Evolutionary conservation across 768 basidiomycete species (phyloP), one percentile per base, ranked within the genome.

Genomic region (Naganishia vaughanmartiniae): DNA sequence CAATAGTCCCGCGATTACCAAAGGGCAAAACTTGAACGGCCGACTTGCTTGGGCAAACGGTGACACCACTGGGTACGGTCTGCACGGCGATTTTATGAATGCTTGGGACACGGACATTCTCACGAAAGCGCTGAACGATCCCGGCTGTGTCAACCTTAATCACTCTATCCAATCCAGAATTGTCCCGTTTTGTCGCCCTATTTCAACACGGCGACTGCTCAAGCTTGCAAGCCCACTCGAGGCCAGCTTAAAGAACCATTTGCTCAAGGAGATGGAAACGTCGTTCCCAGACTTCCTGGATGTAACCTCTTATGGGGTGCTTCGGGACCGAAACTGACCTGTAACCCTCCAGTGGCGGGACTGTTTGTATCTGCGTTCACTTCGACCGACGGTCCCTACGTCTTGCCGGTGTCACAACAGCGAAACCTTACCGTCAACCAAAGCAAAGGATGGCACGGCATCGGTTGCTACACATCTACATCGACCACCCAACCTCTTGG

Each of bases 21-120:
- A 51, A 53, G 28, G 48, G 71, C 53, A 54, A 15, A 45, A 54
- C 1, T 54, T 76, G 26, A 68, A 69, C 28, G 79, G 79, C 28
- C 73, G 77, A 56, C 67, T 77, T 2, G 74, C 73, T 36, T 78
- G 77, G 77, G 83, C 87, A 24, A 81, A 86, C 72, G 88, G 88
- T 39, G 88, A 89, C 75, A 84, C 84, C 15, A 88, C 87, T 45
- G 87, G 87, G 11, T 87, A 86, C 74, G 87, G 87, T 76, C 84
- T 86, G 73, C 79, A 79, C 67, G 78, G 69, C 36, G 76, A 77
- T 55, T 79, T 78, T 45, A 69, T 74, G 51, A 75, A 76, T 65
- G 53, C 88, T 19, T 89, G 88, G 88, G 85, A 87, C 56, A 73
- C 76, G 0, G 85, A 84, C 60, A 83, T 87, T 39, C 83, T 89